These are phyloP conservation scores for Colletotrichum tanaceti DNA, from an alignment of 2,329 filamentous ascomycete species.

Conservation along the genomic window DNA sequence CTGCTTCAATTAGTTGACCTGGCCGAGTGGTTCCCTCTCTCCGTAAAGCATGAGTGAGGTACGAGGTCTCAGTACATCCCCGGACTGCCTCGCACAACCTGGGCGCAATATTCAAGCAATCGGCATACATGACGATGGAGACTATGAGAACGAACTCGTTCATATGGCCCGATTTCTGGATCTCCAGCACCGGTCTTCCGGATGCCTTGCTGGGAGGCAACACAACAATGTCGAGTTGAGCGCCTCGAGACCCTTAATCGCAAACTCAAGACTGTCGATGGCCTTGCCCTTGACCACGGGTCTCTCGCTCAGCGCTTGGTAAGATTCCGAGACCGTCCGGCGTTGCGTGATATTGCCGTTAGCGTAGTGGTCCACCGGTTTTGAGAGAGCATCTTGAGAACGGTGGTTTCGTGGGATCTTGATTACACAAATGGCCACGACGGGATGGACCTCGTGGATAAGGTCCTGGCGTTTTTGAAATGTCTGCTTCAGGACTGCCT, in stretches of 20 bases:
- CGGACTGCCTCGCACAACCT: conserved; percentile 41
- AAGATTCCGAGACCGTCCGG: conserved; percentile 43
- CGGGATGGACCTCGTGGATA: not conserved
- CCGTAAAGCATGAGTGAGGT: conserved; percentile 45
- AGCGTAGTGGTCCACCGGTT: conserved; percentile 43
- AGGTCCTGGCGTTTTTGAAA: conserved; percentile 42
- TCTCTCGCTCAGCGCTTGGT: conserved; percentile 40
- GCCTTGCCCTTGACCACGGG: not conserved
- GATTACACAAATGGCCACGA: not conserved
- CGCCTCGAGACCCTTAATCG: conserved; percentile 44
- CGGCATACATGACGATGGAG: conserved; percentile 39
- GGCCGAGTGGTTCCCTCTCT: conserved; percentile 39
- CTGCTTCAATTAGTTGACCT: not conserved
- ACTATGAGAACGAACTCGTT: conserved; percentile 24
- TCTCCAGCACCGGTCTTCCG: conserved; percentile 35
- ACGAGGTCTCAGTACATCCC: conserved; percentile 42
- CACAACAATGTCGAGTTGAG: conserved; percentile 43
- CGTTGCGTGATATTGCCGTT: conserved; percentile 22
- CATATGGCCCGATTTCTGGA: conserved; percentile 44
- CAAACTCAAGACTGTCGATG: conserved; percentile 39
- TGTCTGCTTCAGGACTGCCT: conserved; percentile 37
- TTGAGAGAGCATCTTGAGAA: conserved; percentile 40
- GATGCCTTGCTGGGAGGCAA: conserved; percentile 7
- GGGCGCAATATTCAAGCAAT: conserved; percentile 43
- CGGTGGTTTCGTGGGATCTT: conserved; percentile 21